Conservation (phyloP, 495 filamentous ascomycete genomes). For the Penicillium roqueforti region DNA sequence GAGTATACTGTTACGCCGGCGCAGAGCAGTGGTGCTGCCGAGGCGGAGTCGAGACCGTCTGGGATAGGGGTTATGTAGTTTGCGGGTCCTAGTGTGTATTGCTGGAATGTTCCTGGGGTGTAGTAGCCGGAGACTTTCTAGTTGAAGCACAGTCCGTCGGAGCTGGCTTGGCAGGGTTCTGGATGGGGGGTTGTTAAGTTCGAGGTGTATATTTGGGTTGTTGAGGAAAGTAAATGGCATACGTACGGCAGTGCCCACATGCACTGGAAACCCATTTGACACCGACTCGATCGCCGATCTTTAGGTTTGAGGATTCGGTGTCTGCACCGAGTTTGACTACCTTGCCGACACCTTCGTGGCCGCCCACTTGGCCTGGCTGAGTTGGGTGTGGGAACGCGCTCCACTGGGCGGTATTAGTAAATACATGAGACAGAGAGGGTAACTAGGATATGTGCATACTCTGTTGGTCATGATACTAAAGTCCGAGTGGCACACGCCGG, state of each 20-base stretch:
- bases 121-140: slow-evolving; percentile 54
- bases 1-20: slow-evolving; percentile 57
- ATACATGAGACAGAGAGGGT: background rate
- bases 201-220: background rate
- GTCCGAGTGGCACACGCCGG: slow-evolving; percentile 69
- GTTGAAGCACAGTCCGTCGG: slow-evolving; percentile 57
- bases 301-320: slow-evolving; percentile 49
- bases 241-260: slow-evolving; percentile 47
- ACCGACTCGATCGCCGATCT: slow-evolving; percentile 63
- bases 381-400: slow-evolving; percentile 56
- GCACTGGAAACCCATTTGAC: slow-evolving; percentile 53
- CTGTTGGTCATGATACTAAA: slow-evolving; percentile 56
- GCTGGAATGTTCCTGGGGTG: slow-evolving; percentile 66
- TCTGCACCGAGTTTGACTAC: slow-evolving; percentile 57
- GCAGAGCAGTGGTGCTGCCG: slow-evolving; percentile 63
- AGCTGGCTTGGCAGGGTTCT: slow-evolving; percentile 53
- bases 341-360: slow-evolving; percentile 59
- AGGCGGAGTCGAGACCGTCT: slow-evolving; percentile 51
- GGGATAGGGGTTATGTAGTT: slow-evolving; percentile 69
- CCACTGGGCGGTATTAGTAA: slow-evolving; percentile 39
- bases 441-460: slow-evolving; percentile 20
- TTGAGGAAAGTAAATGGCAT: background rate
- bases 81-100: slow-evolving; percentile 62
- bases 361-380: slow-evolving; percentile 60
- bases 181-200: background rate